Conservation (phyloP, 305 asterid genomes). For the Fraxinus velutina region DNA sequence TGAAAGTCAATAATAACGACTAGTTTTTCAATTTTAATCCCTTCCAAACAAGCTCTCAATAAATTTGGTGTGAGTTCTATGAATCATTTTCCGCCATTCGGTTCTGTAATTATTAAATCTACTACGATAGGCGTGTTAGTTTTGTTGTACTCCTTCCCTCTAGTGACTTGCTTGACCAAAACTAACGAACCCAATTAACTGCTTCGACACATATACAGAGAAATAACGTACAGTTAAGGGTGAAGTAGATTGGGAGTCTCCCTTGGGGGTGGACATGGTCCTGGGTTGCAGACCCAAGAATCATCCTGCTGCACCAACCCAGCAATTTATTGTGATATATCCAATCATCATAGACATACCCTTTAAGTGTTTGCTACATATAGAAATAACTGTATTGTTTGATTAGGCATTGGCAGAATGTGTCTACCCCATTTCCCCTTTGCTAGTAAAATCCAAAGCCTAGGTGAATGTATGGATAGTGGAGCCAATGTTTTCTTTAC, state of each 20-base stretch:
- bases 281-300: background rate
- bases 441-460: slow-evolving; percentile 15
- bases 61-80: background rate
- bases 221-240: background rate
- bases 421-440: slow-evolving; percentile 8
- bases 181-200: background rate
- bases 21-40: too few relatives aligned
- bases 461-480: background rate
- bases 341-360: slow-evolving; percentile 13
- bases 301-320: slow-evolving; percentile 23
- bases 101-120: background rate
- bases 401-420: slow-evolving; percentile 16
- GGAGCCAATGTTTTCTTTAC: slow-evolving; percentile 11
- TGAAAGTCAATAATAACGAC: too few relatives aligned
- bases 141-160: background rate
- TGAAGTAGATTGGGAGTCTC: slow-evolving; percentile 1
- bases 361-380: slow-evolving; percentile 25
- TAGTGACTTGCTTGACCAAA: background rate
- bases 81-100: background rate
- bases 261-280: background rate
- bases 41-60: background rate
- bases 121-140: background rate
- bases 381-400: slow-evolving; percentile 17
- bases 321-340: slow-evolving; percentile 16
- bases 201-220: background rate